Evolutionary conservation across 192 early-diverging fungal genomes (phyloP).

Genomic region (Mortierella hygrophila): DNA sequence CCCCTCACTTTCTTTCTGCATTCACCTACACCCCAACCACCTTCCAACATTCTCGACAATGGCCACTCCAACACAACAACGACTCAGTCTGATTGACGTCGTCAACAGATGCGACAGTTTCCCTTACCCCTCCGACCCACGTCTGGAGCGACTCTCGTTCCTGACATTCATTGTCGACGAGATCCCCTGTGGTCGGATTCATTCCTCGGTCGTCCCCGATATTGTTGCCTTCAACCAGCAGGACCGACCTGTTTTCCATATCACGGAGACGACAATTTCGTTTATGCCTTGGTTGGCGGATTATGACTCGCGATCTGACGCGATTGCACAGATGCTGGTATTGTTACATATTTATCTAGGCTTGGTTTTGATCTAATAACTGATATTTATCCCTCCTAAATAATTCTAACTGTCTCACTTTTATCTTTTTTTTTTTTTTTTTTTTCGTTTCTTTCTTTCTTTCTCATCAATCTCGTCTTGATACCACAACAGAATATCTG

Average conservation of each 20-base stretch:
- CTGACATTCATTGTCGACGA: slow-evolving; percentile 54
- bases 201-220: slow-evolving; percentile 29
- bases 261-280: slow-evolving; percentile 42
- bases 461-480: background rate
- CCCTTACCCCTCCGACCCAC: slow-evolving; percentile 46
- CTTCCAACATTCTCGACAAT: background rate
- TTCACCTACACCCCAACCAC: background rate
- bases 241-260: slow-evolving; percentile 53
- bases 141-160: slow-evolving; percentile 9
- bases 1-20: no score
- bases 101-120: slow-evolving; percentile 64
- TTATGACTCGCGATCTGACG: slow-evolving; percentile 57
- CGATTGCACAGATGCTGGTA: slow-evolving; percentile 53
- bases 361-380: background rate
- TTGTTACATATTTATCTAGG: background rate
- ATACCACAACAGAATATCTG: slow-evolving; percentile 15
- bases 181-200: slow-evolving; percentile 57
- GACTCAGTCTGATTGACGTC: slow-evolving; percentile 52
- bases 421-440: background rate
- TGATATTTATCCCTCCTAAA: slow-evolving; percentile 23
- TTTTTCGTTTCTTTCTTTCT: no score
- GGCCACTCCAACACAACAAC: background rate
- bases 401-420: background rate
- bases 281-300: slow-evolving; percentile 54
- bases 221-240: slow-evolving; percentile 57